Base-by-base conservation (phyloP, 495 filamentous ascomycete genomes). In the Lophiostoma macrostomum region DNA sequence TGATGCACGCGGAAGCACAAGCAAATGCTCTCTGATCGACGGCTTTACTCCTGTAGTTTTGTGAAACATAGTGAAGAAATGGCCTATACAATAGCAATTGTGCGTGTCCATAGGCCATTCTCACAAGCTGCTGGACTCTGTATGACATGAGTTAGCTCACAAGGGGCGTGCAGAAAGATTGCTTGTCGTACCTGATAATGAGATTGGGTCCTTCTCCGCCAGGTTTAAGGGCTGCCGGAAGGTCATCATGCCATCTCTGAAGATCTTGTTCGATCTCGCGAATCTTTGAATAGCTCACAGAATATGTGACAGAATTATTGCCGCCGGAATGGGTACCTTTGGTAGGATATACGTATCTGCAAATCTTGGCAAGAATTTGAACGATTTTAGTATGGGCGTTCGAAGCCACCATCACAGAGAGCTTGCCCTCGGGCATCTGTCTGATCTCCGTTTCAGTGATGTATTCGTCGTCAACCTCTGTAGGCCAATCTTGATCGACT, bases 31-130 rank as follows among this genome's bases (percentile, higher is more conserved):
- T 80, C 64, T 91, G 85, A 56, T 96, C 91, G 29, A 88, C 74
- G n/a, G 76, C 76, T 53, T 85, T 84, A 7, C 79, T 38, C 75
- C 50, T 80, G 77, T 55, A 76, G 67, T 81, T 80, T 27, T 80
- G 80, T 1, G 93, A 90, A 40, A 94, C 86, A 61, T 96, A 97
- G 69, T 98, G 93, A 22, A 97, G 73, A 63, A 97, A 98, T 0
- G 93, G 93, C 7, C 93, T 80, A 64, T 97, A 97, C 50, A 97
- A 82, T 67, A 96, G 85, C 80, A 96, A 87, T 67, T 97, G 89
- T 13, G 93, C 88, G 62, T 96, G 90, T 13, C 86, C 87, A 67
- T 86, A 96, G 27, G 85, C 83, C 65, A 96, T 87, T 35, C 90
- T 81, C 2, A 98, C 76, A 16, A 95, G 74, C 63, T 95, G 91